These are phyloP conservation scores for Gentiana dahurica DNA, from an alignment of 257 asterid species.

Conservation along the genomic window DNA sequence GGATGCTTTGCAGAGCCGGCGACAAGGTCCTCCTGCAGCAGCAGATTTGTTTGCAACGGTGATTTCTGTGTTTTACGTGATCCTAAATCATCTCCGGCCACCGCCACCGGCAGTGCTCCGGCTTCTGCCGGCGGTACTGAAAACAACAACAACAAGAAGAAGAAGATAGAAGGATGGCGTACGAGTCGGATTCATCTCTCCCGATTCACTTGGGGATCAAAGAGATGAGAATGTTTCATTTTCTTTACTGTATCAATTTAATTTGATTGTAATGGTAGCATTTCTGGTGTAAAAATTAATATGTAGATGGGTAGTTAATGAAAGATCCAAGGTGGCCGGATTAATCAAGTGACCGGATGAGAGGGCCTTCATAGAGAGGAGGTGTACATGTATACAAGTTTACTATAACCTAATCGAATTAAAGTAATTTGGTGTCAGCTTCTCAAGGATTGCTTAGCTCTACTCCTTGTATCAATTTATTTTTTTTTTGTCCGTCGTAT, in stretches of 20 bases:
- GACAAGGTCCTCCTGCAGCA: neutral
- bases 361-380: too few species aligned
- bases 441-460: too few species aligned
- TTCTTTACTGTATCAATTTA: neutral
- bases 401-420: too few species aligned
- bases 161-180: constrained; percentile 3
- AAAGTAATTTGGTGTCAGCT: too few species aligned
- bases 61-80: constrained; percentile 26
- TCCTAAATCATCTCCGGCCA: neutral
- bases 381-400: too few species aligned
- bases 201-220: neutral
- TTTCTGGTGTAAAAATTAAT: too few species aligned
- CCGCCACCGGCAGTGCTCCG: neutral
- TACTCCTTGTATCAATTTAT: too few species aligned
- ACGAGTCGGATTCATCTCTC: constrained; percentile 1
- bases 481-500: too few species aligned
- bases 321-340: too few species aligned
- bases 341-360: too few species aligned
- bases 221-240: neutral
- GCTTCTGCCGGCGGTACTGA: neutral
- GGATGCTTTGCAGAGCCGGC: constrained; percentile 16
- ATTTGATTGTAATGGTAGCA: too few species aligned
- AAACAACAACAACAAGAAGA: constrained; percentile 1
- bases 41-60: constrained; percentile 23
- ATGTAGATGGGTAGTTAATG: too few species aligned